Percentiles rank a stretch among this genome's conserved stretches.
Evolutionary conservation across 306 rosid species (phyloP).

Genomic region (Parietaria judaica): DNA sequence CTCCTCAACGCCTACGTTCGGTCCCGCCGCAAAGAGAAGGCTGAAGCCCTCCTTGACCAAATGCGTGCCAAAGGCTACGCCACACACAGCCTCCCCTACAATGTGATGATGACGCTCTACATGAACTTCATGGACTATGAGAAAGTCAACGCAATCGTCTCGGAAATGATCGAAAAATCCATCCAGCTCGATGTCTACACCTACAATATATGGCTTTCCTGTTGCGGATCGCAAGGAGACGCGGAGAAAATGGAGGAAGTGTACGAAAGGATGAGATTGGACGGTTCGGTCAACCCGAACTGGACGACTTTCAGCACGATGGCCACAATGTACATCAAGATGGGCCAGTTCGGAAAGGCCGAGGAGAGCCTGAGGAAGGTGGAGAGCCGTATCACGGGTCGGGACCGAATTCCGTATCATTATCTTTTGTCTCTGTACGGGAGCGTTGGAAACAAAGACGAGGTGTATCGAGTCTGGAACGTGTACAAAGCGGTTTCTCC

Average conservation of each 20-base stretch:
- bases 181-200: conserved; percentile 74
- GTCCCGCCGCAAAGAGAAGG: conserved; percentile 49
- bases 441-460: conserved; percentile 62
- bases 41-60: conserved; percentile 63
- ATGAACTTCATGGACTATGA: conserved; percentile 72
- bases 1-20: conserved; percentile 75
- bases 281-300: conserved; percentile 59
- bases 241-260: conserved; percentile 73
- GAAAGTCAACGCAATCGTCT: conserved; percentile 59
- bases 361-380: conserved; percentile 66
- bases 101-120: conserved; percentile 97
- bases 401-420: conserved; percentile 81
- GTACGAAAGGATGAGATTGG: conserved; percentile 65
- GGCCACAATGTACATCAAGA: conserved; percentile 86
- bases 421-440: conserved; percentile 85
- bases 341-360: conserved; percentile 62
- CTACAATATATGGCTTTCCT: conserved; percentile 87
- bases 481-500: conserved; percentile 58
- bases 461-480: conserved; percentile 78
- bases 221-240: conserved; percentile 66
- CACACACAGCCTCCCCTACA: conserved; percentile 60
- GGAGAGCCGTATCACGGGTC: conserved; percentile 71
- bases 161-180: conserved; percentile 64
- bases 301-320: conserved; percentile 89
- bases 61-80: conserved; percentile 72